Conservation (phyloP, 495 filamentous ascomycete genomes). For the Oleoguttula mirabilis region DNA sequence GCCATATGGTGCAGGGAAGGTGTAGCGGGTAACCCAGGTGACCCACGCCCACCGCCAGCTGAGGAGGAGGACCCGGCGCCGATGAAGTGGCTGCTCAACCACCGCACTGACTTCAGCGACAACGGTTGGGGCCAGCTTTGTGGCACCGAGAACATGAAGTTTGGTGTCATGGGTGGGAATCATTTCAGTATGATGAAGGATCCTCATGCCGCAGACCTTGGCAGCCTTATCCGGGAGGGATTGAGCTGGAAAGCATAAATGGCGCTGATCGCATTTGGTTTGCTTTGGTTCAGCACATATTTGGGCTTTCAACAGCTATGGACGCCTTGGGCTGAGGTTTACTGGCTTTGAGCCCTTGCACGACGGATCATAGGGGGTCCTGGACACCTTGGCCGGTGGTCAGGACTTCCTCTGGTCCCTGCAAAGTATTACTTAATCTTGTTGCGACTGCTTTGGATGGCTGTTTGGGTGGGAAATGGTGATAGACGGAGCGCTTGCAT, state of each 20-base stretch:
- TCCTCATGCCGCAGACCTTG: constrained; percentile 16
- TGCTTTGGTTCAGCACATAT: not conserved
- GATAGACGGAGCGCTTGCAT: too few relatives aligned
- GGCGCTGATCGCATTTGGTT: not conserved
- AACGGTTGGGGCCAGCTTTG: constrained; percentile 72
- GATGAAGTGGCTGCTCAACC: constrained; percentile 71
- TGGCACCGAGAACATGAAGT: constrained; percentile 49
- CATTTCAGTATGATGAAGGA: constrained; percentile 56
- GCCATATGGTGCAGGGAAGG: constrained; percentile 74
- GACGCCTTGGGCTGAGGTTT: not conserved
- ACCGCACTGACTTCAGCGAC: constrained; percentile 63
- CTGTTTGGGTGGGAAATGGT: too few relatives aligned
- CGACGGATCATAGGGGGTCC: too few relatives aligned
- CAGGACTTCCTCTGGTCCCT: too few relatives aligned
- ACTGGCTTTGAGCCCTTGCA: too few relatives aligned
- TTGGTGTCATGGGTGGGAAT: constrained; percentile 51
- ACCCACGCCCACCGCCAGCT: constrained; percentile 46
- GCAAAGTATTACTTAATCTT: too few relatives aligned
- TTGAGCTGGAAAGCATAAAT: constrained; percentile 12
- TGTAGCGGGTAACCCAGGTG: constrained; percentile 57
- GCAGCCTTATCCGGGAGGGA: constrained; percentile 16
- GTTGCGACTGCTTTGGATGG: too few relatives aligned
- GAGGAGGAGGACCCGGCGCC: constrained; percentile 48
- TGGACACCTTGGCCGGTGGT: too few relatives aligned
- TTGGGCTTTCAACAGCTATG: not conserved